Evolutionary conservation across 176 grass and related monocot genomes (phyloP).

Genomic region (Avena sativa): DNA sequence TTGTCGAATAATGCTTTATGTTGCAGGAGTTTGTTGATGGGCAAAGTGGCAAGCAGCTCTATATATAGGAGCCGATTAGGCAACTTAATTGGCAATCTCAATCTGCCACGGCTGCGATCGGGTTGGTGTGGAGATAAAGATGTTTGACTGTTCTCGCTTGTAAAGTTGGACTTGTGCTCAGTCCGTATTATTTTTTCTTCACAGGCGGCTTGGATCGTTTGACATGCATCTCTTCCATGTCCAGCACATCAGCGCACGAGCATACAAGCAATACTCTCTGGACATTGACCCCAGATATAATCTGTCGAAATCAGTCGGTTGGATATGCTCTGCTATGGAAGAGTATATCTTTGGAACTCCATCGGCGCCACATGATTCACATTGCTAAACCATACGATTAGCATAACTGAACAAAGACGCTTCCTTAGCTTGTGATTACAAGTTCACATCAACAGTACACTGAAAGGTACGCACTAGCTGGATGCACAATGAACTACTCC

Average conservation of each 20-base stretch:
- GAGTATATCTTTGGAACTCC: background rate
- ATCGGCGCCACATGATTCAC: background rate
- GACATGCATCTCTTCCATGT: background rate
- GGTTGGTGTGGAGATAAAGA: background rate
- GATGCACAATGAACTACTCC: too few relatives aligned
- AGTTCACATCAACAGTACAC: background rate
- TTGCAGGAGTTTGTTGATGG: background rate
- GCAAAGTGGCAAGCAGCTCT: background rate
- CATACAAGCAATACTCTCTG: background rate
- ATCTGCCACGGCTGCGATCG: background rate
- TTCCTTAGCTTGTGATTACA: background rate
- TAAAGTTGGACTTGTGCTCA: background rate
- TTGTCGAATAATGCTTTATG: background rate
- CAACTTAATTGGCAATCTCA: background rate
- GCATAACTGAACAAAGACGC: background rate
- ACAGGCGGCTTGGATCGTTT: conserved; percentile 7
- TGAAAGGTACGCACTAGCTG: too few relatives aligned
- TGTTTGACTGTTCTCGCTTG: background rate
- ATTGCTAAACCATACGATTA: background rate
- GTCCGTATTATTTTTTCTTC: background rate
- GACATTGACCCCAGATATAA: background rate
- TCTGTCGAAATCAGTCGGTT: background rate
- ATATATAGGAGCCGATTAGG: background rate
- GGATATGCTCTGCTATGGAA: background rate
- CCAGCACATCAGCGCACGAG: background rate